Conservation (phyloP, 306 rosid genomes). For the Astragalus glycyphyllos region DNA sequence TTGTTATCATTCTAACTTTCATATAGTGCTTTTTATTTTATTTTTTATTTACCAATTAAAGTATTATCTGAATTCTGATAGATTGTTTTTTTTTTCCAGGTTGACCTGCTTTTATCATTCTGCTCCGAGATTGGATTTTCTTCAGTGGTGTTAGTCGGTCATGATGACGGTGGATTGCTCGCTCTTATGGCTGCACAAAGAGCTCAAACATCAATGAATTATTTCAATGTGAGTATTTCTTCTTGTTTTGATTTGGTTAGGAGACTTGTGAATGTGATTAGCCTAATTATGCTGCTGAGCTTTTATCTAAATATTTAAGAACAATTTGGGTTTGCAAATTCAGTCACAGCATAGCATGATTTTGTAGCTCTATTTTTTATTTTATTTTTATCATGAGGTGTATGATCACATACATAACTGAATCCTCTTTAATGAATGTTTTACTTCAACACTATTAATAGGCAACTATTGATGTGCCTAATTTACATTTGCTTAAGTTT, state of each 20-base stretch:
- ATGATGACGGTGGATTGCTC: slow-evolving; percentile 91
- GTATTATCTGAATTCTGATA: slow-evolving; percentile 7
- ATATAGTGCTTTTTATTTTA: background rate
- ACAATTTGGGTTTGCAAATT: slow-evolving; percentile 6
- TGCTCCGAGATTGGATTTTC: slow-evolving; percentile 48
- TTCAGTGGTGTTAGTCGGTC: slow-evolving; percentile 65
- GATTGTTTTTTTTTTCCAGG: slow-evolving; percentile 3
- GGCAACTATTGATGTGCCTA: background rate
- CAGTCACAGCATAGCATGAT: background rate
- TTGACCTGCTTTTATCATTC: slow-evolving; percentile 48
- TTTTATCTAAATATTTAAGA: background rate
- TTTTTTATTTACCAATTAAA: background rate
- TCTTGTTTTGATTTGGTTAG: slow-evolving; percentile 6
- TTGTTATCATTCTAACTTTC: background rate
- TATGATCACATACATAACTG: background rate
- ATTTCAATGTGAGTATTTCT: slow-evolving; percentile 63
- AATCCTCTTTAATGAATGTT: slow-evolving; percentile 15
- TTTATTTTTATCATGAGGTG: background rate
- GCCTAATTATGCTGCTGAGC: background rate
- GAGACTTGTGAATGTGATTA: slow-evolving; percentile 21
- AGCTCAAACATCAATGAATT: slow-evolving; percentile 58
- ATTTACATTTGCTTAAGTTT: background rate
- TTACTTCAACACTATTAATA: slow-evolving; percentile 13
- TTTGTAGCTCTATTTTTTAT: background rate
- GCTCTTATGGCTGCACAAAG: slow-evolving; percentile 81